These are phyloP conservation scores for Lepidium aucheri DNA, from an alignment of 345 rosid species.

Conservation along the genomic window DNA sequence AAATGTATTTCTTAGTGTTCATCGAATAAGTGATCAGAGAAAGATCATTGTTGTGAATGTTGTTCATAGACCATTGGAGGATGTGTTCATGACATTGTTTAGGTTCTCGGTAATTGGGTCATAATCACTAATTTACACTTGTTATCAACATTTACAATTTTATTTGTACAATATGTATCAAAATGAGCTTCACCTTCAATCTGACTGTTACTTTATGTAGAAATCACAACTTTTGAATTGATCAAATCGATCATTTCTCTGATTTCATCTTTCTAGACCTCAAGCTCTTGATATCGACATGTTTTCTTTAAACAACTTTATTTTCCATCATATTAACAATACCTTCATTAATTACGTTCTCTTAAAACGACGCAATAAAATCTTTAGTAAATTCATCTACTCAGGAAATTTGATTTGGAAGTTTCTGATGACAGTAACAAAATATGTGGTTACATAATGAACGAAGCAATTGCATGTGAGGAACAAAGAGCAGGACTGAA, in stretches of 20 bases:
- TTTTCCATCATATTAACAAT: not conserved
- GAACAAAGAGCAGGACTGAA: conserved; percentile 22
- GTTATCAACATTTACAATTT: not conserved
- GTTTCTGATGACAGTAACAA: not conserved
- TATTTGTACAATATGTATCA: not conserved
- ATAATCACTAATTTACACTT: not conserved
- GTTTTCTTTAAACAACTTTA: not conserved
- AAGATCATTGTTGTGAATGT: not conserved
- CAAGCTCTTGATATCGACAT: not conserved
- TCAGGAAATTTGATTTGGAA: not conserved
- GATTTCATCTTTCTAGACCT: too few relatives aligned
- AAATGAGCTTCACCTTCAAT: not conserved
- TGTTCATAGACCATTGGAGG: not conserved
- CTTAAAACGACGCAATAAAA: too few relatives aligned
- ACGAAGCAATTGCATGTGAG: conserved; percentile 29
- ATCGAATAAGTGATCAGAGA: not conserved
- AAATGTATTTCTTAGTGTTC: not conserved
- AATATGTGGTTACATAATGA: conserved; percentile 11
- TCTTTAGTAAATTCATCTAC: too few relatives aligned
- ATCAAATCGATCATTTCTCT: not conserved
- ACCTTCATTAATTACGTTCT: too few relatives aligned
- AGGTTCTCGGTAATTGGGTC: not conserved
- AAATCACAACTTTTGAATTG: not conserved
- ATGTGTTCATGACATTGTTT: not conserved
- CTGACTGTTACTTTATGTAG: not conserved